Percentiles rank a stretch among this genome's conserved stretches.
Evolutionary conservation across 2,329 filamentous ascomycete genomes (phyloP).

Genomic region (Aspergillus glaucus): DNA sequence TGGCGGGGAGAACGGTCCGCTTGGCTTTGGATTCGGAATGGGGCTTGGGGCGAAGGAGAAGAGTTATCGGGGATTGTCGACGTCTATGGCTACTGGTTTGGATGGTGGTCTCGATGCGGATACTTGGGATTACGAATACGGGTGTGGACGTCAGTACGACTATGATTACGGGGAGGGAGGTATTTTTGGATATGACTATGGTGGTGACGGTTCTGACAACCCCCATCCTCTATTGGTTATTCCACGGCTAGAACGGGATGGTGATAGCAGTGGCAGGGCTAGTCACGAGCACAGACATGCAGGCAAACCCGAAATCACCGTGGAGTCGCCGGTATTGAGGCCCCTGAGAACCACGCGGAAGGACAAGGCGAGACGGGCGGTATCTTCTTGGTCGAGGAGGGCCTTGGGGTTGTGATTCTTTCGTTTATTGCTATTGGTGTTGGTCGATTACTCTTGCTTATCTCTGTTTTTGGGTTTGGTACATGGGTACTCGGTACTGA

Average conservation of each 20-base stretch:
- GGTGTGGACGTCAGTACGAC: not conserved
- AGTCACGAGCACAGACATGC: not conserved
- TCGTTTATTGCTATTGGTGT: not conserved
- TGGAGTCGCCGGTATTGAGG: not conserved
- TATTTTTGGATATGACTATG: not conserved
- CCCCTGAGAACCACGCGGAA: not conserved
- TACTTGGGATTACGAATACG: not conserved
- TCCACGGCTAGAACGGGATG: not conserved
- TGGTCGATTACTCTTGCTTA: not conserved
- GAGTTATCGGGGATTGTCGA: too few species aligned
- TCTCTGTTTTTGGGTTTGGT: not conserved
- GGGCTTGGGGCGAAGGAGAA: too few species aligned
- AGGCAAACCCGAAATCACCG: not conserved
- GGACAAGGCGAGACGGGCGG: not conserved
- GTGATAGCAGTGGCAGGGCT: not conserved
- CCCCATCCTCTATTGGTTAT: not conserved
- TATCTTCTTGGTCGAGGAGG: not conserved
- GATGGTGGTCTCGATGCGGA: too few species aligned
- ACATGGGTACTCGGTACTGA: not conserved
- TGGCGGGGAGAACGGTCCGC: too few species aligned
- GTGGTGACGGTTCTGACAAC: not conserved
- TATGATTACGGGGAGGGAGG: not conserved
- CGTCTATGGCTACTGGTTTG: too few species aligned
- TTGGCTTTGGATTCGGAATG: too few species aligned
- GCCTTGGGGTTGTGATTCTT: not conserved